A percentile compares a stretch with the other conserved stretches of the same genome.
Evolutionary conservation across 768 basidiomycete genomes (phyloP).

Genomic region (Rubroboletus satanas): DNA sequence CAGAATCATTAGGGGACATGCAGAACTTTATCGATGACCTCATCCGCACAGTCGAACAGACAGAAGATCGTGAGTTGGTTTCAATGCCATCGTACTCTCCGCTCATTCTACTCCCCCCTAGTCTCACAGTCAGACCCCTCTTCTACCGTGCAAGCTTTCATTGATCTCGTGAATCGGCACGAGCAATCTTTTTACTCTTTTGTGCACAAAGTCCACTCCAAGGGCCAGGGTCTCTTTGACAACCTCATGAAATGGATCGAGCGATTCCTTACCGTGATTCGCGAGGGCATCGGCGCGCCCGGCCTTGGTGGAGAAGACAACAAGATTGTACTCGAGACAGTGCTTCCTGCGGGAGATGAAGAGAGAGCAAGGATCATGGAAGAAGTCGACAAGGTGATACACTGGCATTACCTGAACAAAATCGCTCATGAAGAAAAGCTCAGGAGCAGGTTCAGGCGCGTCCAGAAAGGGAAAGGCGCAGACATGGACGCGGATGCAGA

Average conservation of each 20-base stretch:
- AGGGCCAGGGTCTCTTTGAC: constrained; percentile 92
- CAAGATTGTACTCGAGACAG: constrained; percentile 75
- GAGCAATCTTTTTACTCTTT: constrained; percentile 95
- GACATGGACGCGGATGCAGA: constrained; percentile 55
- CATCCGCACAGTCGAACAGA: constrained; percentile 87
- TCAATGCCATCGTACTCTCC: not conserved
- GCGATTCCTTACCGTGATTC: constrained; percentile 83
- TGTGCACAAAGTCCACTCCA: constrained; percentile 97
- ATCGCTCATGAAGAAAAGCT: constrained; percentile 89
- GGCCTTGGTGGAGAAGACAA: constrained; percentile 5
- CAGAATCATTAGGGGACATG: constrained; percentile 86
- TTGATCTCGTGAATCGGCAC: constrained; percentile 89
- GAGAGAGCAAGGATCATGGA: constrained; percentile 73
- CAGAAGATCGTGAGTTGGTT: constrained; percentile 73
- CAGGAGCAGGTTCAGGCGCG: constrained; percentile 74
- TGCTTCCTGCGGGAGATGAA: constrained; percentile 77
- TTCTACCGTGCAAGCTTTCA: constrained; percentile 86
- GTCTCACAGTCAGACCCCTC: constrained; percentile 82
- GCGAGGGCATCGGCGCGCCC: constrained; percentile 73
- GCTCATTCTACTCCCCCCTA: constrained; percentile 28
- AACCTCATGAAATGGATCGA: constrained; percentile 97
- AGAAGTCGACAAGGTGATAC: constrained; percentile 86
- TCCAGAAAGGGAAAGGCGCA: constrained; percentile 38
- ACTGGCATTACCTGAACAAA: constrained; percentile 94
- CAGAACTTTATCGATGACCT: constrained; percentile 95